A percentile compares a stretch with the other conserved stretches of the same genome.
Conservation (phyloP, 805 yeast genomes). For the Kodamaea restingae region DNA sequence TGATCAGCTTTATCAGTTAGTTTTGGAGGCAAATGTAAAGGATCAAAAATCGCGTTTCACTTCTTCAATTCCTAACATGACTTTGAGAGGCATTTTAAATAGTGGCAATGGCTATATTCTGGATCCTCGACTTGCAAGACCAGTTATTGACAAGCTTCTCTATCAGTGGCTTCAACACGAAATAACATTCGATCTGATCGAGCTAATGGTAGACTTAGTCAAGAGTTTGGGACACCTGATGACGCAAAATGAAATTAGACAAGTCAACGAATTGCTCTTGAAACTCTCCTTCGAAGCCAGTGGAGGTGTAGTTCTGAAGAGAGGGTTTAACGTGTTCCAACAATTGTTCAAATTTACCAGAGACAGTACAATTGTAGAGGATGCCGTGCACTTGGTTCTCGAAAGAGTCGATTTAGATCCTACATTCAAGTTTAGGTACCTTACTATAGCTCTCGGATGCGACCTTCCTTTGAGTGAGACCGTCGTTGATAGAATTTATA, state of each 20-base stretch:
- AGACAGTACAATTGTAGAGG: slow-evolving; percentile 1
- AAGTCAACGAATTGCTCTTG: slow-evolving; percentile 27
- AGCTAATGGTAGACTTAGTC: slow-evolving; percentile 54
- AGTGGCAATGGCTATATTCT: slow-evolving; percentile 2
- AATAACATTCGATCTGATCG: slow-evolving; percentile 54
- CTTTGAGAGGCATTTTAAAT: slow-evolving; percentile 42
- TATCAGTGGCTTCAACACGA: slow-evolving; percentile 32
- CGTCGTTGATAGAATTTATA: slow-evolving; percentile 7
- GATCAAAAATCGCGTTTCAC: slow-evolving; percentile 27
- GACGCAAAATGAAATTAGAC: slow-evolving; percentile 28
- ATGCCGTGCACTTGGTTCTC: not conserved
- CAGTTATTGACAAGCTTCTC: slow-evolving; percentile 34
- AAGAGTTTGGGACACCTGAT: slow-evolving; percentile 45
- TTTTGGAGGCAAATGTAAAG: slow-evolving; percentile 16
- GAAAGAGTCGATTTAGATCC: not conserved
- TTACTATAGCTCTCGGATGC: slow-evolving; percentile 7
- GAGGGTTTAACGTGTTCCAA: slow-evolving; percentile 48
- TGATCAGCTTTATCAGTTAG: slow-evolving; percentile 22
- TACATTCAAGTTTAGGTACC: slow-evolving; percentile 2
- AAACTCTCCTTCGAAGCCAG: slow-evolving; percentile 34
- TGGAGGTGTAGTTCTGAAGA: slow-evolving; percentile 43
- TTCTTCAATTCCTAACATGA: slow-evolving; percentile 51
- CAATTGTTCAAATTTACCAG: slow-evolving; percentile 25
- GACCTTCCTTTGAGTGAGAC: slow-evolving; percentile 2
- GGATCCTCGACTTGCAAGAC: slow-evolving; percentile 18